A percentile compares a stretch with the other conserved stretches of the same genome.
Conservation (phyloP, 768 basidiomycete species). For the Leccinum uliginosum region DNA sequence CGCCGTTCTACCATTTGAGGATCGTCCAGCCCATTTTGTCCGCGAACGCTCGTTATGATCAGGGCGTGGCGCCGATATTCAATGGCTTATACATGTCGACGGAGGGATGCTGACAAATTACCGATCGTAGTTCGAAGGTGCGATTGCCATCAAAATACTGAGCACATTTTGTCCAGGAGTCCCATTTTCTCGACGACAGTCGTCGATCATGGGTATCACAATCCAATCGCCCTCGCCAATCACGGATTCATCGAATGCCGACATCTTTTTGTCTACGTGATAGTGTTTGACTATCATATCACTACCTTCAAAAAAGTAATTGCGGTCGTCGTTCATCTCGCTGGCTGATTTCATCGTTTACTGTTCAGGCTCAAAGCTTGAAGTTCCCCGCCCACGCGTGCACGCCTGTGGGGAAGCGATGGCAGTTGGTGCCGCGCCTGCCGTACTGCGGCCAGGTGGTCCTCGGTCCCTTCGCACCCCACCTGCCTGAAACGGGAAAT, state of each 20-base stretch:
- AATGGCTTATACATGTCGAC: too few species aligned
- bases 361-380: neutral
- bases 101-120: neutral
- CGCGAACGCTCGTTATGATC: neutral
- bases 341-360: neutral
- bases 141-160: too few species aligned
- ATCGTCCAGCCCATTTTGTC: neutral
- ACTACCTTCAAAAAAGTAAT: neutral
- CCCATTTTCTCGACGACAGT: neutral
- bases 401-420: neutral
- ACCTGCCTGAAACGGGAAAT: constrained; percentile 2
- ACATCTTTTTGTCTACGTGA: neutral
- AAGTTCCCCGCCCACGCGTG: neutral
- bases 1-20: neutral
- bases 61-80: neutral
- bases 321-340: neutral
- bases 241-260: neutral
- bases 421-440: neutral
- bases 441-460: neutral
- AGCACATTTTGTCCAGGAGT: neutral
- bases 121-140: neutral
- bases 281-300: neutral
- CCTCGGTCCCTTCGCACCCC: neutral
- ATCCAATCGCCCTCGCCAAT: neutral
- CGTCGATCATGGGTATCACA: neutral